Evolutionary conservation across 129 eudicot species (phyloP).

Genomic region (sunflower (Helianthus annuus)): DNA sequence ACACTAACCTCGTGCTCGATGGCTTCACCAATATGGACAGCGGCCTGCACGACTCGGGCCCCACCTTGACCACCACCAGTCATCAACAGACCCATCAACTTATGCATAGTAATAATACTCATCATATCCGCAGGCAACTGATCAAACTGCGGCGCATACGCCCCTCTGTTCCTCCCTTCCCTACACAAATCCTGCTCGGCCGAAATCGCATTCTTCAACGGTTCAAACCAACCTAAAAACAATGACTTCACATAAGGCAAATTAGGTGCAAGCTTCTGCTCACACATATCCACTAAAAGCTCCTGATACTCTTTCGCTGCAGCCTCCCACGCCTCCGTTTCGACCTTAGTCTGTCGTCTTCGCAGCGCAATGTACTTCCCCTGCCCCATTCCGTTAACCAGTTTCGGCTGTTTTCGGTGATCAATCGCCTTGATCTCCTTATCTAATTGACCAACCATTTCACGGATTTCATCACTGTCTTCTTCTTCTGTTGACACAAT

Average conservation of each 20-base stretch:
- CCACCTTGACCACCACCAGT: conserved; percentile 74
- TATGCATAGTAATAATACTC: conserved; percentile 95
- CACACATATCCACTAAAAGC: conserved; percentile 88
- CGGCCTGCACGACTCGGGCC: conserved; percentile 80
- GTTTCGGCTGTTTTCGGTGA: conserved; percentile 32
- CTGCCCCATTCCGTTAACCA: conserved; percentile 58
- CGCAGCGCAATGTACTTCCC: conserved; percentile 60
- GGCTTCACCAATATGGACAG: conserved; percentile 89
- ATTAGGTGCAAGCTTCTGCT: conserved; percentile 94
- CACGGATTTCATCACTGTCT: conserved; percentile 68
- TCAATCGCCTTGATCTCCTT: conserved; percentile 35
- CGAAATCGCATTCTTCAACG: conserved; percentile 70
- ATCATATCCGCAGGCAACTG: conserved; percentile 93
- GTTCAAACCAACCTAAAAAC: conserved; percentile 99
- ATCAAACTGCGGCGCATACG: conserved; percentile 68
- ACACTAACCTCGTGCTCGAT: conserved; percentile 81
- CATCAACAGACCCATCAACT: conserved; percentile 90
- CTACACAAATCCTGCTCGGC: conserved; percentile 75
- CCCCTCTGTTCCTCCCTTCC: conserved; percentile 55
- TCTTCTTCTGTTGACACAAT: conserved; percentile 66
- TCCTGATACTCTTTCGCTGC: conserved; percentile 95
- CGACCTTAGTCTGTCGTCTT: conserved; percentile 71
- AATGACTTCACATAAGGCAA: conserved; percentile 90
- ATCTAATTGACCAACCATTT: conserved; percentile 48
- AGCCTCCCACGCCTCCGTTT: conserved; percentile 89